Conservation (phyloP, 179 eudicot species). For the Silene vulgaris region DNA sequence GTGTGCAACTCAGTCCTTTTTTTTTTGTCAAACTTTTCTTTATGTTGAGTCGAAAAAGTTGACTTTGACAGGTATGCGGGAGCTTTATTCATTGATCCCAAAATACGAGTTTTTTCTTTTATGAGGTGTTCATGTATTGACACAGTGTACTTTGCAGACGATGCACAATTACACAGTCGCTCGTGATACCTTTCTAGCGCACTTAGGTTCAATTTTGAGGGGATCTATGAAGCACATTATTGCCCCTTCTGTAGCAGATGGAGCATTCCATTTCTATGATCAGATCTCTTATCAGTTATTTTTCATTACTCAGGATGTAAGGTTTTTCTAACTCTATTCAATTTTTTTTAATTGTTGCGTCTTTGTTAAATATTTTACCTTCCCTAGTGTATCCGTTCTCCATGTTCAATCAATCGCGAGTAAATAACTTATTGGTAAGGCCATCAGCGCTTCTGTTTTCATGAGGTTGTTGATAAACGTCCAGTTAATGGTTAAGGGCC, state of each 20-base stretch:
- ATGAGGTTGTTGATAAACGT: neutral
- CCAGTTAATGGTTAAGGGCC: too few relatives aligned
- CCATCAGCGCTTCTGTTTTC: neutral
- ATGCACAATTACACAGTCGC: slow-evolving; percentile 86
- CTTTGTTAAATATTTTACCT: neutral
- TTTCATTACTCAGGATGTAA: slow-evolving; percentile 88
- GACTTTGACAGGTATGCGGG: neutral
- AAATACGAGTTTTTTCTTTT: slow-evolving; percentile 4
- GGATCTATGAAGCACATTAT: slow-evolving; percentile 90
- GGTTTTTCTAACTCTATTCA: neutral
- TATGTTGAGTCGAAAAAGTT: neutral
- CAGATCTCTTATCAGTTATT: slow-evolving; percentile 86
- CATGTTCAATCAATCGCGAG: neutral
- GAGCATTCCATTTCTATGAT: slow-evolving; percentile 86
- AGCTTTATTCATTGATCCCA: slow-evolving; percentile 5
- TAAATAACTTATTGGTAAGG: neutral
- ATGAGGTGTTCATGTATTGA: slow-evolving; percentile 12
- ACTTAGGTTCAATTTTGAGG: slow-evolving; percentile 88
- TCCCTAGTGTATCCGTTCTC: neutral
- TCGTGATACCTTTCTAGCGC: slow-evolving; percentile 83
- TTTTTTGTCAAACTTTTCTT: neutral
- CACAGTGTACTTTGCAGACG: slow-evolving; percentile 46
- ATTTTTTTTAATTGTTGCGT: neutral
- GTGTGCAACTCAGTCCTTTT: neutral
- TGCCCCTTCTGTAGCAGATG: slow-evolving; percentile 88